Evolutionary conservation across 2,329 filamentous ascomycete species (phyloP).

Genomic region (Xylariaceae sp.): DNA sequence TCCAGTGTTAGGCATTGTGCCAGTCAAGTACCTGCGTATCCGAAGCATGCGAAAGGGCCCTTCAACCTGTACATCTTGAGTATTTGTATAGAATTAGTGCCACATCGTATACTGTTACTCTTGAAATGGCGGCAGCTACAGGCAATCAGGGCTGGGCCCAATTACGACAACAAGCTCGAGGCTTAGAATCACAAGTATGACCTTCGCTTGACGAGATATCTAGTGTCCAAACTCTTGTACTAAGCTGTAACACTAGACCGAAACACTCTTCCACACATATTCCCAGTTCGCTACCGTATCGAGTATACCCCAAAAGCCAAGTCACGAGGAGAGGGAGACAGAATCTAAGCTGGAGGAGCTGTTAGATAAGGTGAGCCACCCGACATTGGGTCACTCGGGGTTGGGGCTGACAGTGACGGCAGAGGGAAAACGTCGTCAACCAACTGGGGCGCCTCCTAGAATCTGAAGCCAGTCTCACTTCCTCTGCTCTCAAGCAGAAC

Average conservation of each 20-base stretch:
- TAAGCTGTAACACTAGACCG: conserved; percentile 56
- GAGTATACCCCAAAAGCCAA: conserved; percentile 76
- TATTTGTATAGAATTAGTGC: too few relatives aligned
- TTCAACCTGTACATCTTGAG: too few relatives aligned
- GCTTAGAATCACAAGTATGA: conserved; percentile 80
- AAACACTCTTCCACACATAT: conserved; percentile 77
- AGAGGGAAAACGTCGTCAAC: conserved; percentile 77
- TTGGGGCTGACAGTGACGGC: conserved; percentile 9
- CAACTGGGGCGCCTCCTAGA: conserved; percentile 88
- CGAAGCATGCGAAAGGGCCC: too few relatives aligned
- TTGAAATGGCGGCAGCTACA: conserved; percentile 51
- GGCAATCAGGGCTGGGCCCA: conserved; percentile 79
- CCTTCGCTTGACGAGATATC: background rate
- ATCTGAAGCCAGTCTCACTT: conserved; percentile 80
- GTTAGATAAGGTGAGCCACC: conserved; percentile 64
- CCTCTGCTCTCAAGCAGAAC: conserved; percentile 94
- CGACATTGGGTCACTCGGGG: background rate
- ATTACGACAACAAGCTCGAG: conserved; percentile 85
- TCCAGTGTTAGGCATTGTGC: too few relatives aligned
- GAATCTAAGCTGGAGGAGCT: conserved; percentile 81
- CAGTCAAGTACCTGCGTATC: too few relatives aligned
- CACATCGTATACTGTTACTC: too few relatives aligned
- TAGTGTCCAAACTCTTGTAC: background rate
- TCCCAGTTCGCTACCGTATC: conserved; percentile 83
- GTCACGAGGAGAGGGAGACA: conserved; percentile 75